A percentile compares a stretch with the other conserved stretches of the same genome.
Conservation (phyloP, 2,329 filamentous ascomycete species). For the Tolypocladium pustulatum region DNA sequence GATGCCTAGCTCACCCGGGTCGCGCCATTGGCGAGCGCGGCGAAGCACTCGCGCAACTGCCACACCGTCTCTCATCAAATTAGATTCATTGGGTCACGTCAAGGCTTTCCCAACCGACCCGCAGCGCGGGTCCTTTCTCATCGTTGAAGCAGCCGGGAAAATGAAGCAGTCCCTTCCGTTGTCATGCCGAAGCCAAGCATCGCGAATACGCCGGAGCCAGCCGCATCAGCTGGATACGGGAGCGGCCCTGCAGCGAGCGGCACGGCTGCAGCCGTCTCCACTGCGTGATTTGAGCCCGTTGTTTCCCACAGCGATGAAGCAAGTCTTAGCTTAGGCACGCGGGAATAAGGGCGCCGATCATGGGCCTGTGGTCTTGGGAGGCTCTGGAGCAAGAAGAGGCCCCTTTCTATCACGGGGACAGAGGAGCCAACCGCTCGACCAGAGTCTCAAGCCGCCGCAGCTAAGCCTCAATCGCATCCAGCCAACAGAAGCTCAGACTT, state of each 20-base stretch:
- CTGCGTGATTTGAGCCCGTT: neutral
- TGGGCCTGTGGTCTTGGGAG: too few species aligned
- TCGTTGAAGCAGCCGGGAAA: neutral
- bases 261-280: neutral
- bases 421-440: neutral
- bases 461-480: neutral
- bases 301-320: neutral
- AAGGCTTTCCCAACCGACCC: neutral
- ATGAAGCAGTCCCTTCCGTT: neutral
- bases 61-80: too few species aligned
- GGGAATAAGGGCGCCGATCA: too few species aligned
- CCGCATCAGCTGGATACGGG: neutral
- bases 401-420: neutral
- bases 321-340: too few species aligned
- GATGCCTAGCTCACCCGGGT: too few species aligned
- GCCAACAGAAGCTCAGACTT: neutral
- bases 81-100: neutral
- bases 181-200: neutral
- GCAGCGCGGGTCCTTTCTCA: neutral
- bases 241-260: neutral
- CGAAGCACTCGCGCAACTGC: too few species aligned
- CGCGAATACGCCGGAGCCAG: neutral
- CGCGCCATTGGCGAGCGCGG: too few species aligned
- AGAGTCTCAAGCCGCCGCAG: neutral
- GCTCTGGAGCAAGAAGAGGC: too few species aligned